Evolutionary conservation across 2,329 filamentous ascomycete species (phyloP).

Genomic region (Sclerotiophoma versabilis): DNA sequence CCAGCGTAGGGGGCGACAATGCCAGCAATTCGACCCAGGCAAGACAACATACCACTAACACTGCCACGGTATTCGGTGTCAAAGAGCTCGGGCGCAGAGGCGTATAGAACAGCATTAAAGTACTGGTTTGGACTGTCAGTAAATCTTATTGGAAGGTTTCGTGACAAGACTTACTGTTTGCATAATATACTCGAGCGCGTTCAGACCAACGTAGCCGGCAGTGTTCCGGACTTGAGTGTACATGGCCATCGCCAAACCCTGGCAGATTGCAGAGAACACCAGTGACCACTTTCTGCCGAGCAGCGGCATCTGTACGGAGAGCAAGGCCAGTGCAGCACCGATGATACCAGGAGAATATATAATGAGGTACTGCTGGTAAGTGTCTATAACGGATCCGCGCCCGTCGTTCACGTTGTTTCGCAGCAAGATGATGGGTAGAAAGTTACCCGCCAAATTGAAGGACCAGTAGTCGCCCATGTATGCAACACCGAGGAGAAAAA

Average conservation of each 20-base stretch:
- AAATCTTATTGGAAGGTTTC: no score
- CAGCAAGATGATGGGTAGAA: constrained; percentile 37
- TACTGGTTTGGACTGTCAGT: constrained; percentile 20
- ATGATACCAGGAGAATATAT: constrained; percentile 41
- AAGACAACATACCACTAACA: constrained; percentile 41
- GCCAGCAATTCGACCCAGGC: constrained; percentile 36
- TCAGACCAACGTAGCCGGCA: constrained; percentile 36
- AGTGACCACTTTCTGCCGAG: constrained; percentile 40
- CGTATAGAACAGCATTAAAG: constrained; percentile 41
- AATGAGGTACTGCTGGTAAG: constrained; percentile 41
- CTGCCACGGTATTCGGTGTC: constrained; percentile 40
- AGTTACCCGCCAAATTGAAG: constrained; percentile 38
- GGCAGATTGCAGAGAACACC: constrained; percentile 37
- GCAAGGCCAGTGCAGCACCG: constrained; percentile 32
- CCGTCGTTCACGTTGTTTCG: constrained; percentile 39
- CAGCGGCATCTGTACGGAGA: constrained; percentile 36
- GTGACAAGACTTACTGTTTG: constrained; percentile 29
- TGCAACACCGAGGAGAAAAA: constrained; percentile 34
- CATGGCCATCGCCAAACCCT: constrained; percentile 41
- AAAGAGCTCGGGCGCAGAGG: constrained; percentile 39
- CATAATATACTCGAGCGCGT: constrained; percentile 44
- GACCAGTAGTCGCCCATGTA: constrained; percentile 47
- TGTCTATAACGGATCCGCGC: constrained; percentile 31
- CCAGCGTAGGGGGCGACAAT: constrained; percentile 41
- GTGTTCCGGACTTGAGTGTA: constrained; percentile 39